Evolutionary conservation across 352 stramenopile genomes (phyloP).

Genomic region (Globisporangium polare): DNA sequence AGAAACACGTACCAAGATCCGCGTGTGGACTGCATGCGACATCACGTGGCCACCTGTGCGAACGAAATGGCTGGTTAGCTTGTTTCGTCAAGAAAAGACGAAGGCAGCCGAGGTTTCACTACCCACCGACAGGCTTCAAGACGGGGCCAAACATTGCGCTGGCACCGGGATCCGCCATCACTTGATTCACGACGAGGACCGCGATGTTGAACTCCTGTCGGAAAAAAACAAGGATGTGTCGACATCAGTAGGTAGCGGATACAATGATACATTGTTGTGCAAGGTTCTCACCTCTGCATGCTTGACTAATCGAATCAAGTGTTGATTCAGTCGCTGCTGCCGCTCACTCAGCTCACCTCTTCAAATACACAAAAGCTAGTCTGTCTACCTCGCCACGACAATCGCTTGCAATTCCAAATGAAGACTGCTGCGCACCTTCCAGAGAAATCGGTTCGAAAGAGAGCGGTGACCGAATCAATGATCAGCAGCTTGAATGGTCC

Average conservation of each 20-base stretch:
- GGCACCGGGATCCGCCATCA: constrained; percentile 85
- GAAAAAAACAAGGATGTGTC: constrained; percentile 10
- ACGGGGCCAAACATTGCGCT: constrained; percentile 81
- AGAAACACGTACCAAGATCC: constrained; percentile 68
- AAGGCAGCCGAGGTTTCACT: not conserved
- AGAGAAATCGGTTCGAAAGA: constrained; percentile 89
- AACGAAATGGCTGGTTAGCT: not conserved
- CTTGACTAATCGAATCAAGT: constrained; percentile 84
- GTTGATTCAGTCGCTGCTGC: constrained; percentile 89
- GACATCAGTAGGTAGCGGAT: not conserved
- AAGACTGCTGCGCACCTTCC: constrained; percentile 35
- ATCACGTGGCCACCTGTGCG: constrained; percentile 88
- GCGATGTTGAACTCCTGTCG: constrained; percentile 92
- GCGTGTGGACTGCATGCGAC: constrained; percentile 96
- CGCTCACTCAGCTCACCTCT: constrained; percentile 60
- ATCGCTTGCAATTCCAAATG: not conserved
- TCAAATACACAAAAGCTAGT: not conserved
- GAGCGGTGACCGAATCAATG: constrained; percentile 88
- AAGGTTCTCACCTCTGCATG: constrained; percentile 50
- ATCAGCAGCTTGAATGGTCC: constrained; percentile 83
- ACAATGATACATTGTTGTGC: not conserved
- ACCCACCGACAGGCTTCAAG: constrained; percentile 77
- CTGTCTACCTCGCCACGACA: not conserved
- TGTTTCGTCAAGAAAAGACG: not conserved
- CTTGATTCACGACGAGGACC: constrained; percentile 90